Conservation (phyloP, 2,329 filamentous ascomycete species). For the Arthroderma sp. region DNA sequence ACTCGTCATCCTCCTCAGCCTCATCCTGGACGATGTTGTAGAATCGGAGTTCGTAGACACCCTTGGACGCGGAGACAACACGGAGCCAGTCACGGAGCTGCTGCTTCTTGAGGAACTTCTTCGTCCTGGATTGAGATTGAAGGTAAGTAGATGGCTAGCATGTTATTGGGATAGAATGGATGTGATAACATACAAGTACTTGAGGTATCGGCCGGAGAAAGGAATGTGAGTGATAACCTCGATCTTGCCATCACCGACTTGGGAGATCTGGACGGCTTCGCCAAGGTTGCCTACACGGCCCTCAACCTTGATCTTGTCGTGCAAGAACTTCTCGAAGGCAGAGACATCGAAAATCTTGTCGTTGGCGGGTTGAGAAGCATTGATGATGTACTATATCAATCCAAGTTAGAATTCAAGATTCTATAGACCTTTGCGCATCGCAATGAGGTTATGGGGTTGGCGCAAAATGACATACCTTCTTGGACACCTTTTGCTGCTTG, state of each 20-base stretch:
- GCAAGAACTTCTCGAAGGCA: constrained; percentile 99
- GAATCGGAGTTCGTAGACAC: constrained; percentile 99
- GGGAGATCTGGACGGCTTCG: constrained; percentile 78
- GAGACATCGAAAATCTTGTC: constrained; percentile 99
- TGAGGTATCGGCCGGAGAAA: constrained; percentile 97
- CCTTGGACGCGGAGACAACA: constrained; percentile 93
- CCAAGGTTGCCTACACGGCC: constrained; percentile 97
- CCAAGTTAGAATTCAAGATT: background rate
- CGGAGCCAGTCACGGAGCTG: constrained; percentile 99
- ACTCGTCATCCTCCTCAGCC: constrained; percentile 96
- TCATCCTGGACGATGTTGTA: constrained; percentile 99
- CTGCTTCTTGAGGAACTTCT: constrained; percentile 99
- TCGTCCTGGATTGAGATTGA: constrained; percentile 53
- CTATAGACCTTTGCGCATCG: background rate
- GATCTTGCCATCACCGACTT: constrained; percentile 92
- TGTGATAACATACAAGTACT: constrained; percentile 72
- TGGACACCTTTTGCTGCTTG: constrained; percentile 39
- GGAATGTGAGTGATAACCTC: constrained; percentile 96
- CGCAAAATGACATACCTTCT: constrained; percentile 33
- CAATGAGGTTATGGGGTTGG: background rate
- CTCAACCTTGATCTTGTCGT: constrained; percentile 99
- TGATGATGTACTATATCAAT: constrained; percentile 77
- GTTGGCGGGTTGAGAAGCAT: constrained; percentile 92
- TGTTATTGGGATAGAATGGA: background rate
- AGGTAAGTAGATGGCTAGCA: background rate